Conservation (phyloP, 345 rosid genomes). For the Chamaenerion angustifolium region DNA sequence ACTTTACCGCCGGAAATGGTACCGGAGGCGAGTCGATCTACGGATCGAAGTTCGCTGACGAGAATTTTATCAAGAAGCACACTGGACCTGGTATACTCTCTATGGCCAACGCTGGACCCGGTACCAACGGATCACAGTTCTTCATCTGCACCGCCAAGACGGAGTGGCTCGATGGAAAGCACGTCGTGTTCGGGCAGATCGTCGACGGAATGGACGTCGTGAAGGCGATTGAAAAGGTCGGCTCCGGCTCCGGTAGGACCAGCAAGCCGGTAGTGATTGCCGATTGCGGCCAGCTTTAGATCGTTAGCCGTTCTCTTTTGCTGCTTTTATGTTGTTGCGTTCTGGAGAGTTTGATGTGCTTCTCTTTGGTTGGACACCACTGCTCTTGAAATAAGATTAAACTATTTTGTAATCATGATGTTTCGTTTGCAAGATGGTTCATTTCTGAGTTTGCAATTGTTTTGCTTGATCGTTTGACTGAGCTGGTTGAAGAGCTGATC, state of each 20-base stretch:
- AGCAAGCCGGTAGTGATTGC: slow-evolving; percentile 16
- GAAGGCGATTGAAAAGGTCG: slow-evolving; percentile 19
- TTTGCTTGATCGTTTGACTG: too few relatives aligned
- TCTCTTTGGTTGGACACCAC: too few relatives aligned
- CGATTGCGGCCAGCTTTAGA: slow-evolving; percentile 25
- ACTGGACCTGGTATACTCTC: slow-evolving; percentile 24
- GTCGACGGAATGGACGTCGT: slow-evolving; percentile 27
- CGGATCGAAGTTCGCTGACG: slow-evolving; percentile 27
- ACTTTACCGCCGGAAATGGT: slow-evolving; percentile 33
- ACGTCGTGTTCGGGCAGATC: slow-evolving; percentile 29
- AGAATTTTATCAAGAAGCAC: slow-evolving; percentile 30
- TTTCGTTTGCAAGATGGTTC: too few relatives aligned
- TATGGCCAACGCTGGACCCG: slow-evolving; percentile 30
- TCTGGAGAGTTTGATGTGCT: too few relatives aligned
- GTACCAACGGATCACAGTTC: slow-evolving; percentile 26
- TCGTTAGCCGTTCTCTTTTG: neutral
- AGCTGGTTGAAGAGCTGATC: too few relatives aligned
- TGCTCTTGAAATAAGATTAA: too few relatives aligned
- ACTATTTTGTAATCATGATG: too few relatives aligned
- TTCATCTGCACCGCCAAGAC: slow-evolving; percentile 24
- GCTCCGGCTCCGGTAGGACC: slow-evolving; percentile 20
- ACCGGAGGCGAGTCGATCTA: slow-evolving; percentile 33
- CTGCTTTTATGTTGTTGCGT: too few relatives aligned
- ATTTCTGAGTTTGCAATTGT: too few relatives aligned
- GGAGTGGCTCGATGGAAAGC: slow-evolving; percentile 29